These are phyloP conservation scores for Exserohilum turcica DNA, from an alignment of 2,329 filamentous ascomycete genomes.

Conservation along the genomic window DNA sequence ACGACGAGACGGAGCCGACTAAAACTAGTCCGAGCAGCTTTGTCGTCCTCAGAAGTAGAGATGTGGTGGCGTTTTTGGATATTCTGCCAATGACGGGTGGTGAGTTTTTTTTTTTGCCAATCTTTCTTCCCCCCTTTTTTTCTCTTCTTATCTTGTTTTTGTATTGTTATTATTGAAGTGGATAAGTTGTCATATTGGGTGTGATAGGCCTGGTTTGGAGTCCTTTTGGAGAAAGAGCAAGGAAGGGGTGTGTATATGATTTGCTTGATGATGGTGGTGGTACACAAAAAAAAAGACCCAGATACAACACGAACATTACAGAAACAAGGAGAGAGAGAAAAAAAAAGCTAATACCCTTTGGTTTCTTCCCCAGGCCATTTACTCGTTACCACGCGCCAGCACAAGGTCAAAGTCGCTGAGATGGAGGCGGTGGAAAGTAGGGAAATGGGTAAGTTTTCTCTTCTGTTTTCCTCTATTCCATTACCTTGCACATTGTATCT, in stretches of 20 bases:
- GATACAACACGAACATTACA: too few species aligned
- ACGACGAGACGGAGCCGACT: constrained; percentile 31
- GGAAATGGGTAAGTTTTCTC: constrained; percentile 64
- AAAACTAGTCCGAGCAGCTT: constrained; percentile 51
- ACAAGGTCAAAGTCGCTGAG: constrained; percentile 78
- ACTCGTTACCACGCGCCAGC: constrained; percentile 76
- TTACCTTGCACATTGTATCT: background rate
- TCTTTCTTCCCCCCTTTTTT: background rate
- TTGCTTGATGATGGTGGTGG: background rate
- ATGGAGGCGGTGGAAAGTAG: constrained; percentile 66
- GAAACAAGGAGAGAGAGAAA: background rate
- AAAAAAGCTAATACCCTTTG: background rate
- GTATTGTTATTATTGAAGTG: too few species aligned
- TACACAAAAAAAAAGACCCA: background rate
- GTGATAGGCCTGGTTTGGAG: too few species aligned
- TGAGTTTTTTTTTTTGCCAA: constrained; percentile 14
- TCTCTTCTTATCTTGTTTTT: too few species aligned
- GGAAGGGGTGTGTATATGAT: background rate
- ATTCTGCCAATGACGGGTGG: constrained; percentile 85
- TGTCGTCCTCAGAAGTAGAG: constrained; percentile 76
- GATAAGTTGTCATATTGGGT: too few species aligned
- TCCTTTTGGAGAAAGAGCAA: background rate
- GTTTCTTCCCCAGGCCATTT: constrained; percentile 63
- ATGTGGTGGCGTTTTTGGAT: constrained; percentile 87
- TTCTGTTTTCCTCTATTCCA: background rate